Conservation (phyloP, 345 rosid species). For the Pelargonium nanum region DNA sequence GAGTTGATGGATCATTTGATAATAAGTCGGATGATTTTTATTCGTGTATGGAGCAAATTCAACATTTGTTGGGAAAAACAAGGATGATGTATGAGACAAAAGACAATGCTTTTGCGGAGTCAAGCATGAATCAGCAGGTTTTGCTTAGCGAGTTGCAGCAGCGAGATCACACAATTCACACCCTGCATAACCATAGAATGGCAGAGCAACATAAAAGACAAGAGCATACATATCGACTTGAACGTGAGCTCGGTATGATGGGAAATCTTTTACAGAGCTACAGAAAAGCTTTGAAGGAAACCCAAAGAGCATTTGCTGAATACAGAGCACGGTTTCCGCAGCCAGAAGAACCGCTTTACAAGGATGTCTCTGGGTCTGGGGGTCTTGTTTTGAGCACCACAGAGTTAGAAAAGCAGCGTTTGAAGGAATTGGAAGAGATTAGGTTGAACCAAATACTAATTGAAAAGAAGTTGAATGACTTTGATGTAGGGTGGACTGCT, state of each 20-base stretch:
- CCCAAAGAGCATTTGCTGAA: constrained; percentile 46
- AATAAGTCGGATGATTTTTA: constrained; percentile 36
- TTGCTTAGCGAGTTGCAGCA: constrained; percentile 41
- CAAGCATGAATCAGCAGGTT: constrained; percentile 41
- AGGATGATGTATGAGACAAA: constrained; percentile 35
- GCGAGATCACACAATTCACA: constrained; percentile 35
- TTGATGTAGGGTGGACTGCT: constrained; percentile 29
- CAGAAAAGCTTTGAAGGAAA: constrained; percentile 64
- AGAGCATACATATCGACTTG: constrained; percentile 45
- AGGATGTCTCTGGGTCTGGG: constrained; percentile 63
- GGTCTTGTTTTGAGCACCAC: constrained; percentile 62
- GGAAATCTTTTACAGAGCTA: constrained; percentile 54
- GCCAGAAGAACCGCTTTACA: constrained; percentile 57
- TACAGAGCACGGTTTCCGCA: constrained; percentile 43
- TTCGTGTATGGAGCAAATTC: constrained; percentile 38
- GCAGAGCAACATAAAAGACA: constrained; percentile 55
- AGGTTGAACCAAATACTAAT: constrained; percentile 22
- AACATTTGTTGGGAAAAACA: constrained; percentile 35
- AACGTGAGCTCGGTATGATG: constrained; percentile 69
- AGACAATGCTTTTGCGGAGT: constrained; percentile 36
- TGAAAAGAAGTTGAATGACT: constrained; percentile 45
- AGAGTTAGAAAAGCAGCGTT: constrained; percentile 56
- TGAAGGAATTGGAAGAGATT: constrained; percentile 66
- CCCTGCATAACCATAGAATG: constrained; percentile 43
- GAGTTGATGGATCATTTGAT: constrained; percentile 48